Percentiles rank a stretch among this genome's conserved stretches.
These are phyloP conservation scores for Alternaria sp. DNA, from an alignment of 2,329 filamentous ascomycete species.

Conservation along the genomic window DNA sequence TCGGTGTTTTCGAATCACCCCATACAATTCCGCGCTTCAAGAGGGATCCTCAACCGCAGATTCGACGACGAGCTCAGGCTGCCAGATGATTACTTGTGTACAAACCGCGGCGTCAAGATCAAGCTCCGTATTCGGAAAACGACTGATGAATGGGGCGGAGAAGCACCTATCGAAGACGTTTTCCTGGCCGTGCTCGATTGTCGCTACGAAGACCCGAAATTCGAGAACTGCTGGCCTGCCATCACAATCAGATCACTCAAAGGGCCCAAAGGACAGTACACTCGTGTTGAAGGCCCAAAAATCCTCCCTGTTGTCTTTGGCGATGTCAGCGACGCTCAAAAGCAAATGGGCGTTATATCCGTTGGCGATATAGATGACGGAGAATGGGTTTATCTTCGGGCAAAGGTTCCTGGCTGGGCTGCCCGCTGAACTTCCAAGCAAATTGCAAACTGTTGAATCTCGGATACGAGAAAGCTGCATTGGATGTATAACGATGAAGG, in stretches of 20 bases:
- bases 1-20: constrained; percentile 6
- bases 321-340: background rate
- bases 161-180: background rate
- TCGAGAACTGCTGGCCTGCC: background rate
- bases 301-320: background rate
- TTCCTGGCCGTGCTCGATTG: background rate
- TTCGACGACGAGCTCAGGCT: background rate
- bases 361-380: background rate
- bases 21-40: background rate
- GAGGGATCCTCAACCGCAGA: background rate
- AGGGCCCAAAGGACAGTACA: background rate
- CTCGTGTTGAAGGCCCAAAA: background rate
- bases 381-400: background rate
- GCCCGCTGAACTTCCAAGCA: background rate
- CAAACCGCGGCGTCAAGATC: constrained; percentile 7
- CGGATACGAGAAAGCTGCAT: background rate
- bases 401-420: background rate
- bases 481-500: background rate
- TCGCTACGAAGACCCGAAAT: background rate
- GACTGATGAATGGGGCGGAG: background rate
- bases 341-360: background rate
- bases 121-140: background rate
- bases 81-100: background rate
- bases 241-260: background rate
- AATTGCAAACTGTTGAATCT: background rate